Evolutionary conservation across 2,329 filamentous ascomycete species (phyloP).

Genomic region (Botrytis elliptica): DNA sequence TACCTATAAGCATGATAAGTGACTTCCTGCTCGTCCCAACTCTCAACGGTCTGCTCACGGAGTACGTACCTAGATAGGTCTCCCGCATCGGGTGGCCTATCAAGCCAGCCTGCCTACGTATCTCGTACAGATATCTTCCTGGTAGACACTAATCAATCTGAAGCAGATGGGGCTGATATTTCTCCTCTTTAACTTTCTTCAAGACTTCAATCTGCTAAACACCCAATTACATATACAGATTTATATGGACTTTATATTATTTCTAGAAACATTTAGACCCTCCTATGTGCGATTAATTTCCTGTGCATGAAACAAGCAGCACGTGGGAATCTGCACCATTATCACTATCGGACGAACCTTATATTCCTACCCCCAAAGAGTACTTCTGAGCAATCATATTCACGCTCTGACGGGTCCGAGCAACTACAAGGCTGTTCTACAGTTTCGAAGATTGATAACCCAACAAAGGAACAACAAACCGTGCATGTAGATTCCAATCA

Average conservation of each 20-base stretch:
- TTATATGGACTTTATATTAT: neutral
- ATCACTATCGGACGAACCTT: slow-evolving; percentile 6
- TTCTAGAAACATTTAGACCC: slow-evolving; percentile 5
- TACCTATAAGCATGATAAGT: neutral
- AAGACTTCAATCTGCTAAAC: neutral
- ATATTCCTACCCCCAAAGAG: neutral
- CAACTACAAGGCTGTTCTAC: neutral
- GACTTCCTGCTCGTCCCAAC: neutral
- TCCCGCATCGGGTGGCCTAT: neutral
- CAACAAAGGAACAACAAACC: neutral
- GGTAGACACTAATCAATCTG: neutral
- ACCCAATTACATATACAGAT: neutral
- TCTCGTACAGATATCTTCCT: neutral
- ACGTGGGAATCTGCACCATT: slow-evolving; percentile 7
- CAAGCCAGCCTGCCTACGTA: neutral
- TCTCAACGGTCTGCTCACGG: neutral
- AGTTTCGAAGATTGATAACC: neutral
- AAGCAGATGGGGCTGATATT: neutral
- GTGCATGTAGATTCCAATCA: neutral
- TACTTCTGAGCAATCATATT: neutral
- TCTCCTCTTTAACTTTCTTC: neutral
- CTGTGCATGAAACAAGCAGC: neutral
- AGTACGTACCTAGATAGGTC: neutral
- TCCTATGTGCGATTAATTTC: neutral
- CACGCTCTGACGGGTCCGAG: neutral